These are phyloP conservation scores for Cladosporium sp. DNA, from an alignment of 2,329 filamentous ascomycete genomes.

Conservation along the genomic window DNA sequence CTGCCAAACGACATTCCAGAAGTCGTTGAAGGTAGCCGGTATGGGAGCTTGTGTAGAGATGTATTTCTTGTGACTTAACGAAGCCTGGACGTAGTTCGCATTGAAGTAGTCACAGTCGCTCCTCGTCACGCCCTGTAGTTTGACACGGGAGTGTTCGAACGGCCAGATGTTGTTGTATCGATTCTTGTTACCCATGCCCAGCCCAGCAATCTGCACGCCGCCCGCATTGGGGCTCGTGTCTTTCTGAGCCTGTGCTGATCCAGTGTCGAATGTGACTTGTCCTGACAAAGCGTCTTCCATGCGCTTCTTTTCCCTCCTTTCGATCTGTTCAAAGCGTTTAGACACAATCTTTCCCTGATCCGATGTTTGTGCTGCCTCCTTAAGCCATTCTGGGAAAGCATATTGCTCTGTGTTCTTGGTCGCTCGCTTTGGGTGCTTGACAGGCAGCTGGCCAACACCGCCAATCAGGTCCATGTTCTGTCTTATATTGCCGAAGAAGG, in stretches of 20 bases:
- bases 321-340: conserved; percentile 77
- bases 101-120: conserved; percentile 92
- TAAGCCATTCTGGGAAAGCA: conserved; percentile 71
- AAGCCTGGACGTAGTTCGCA: conserved; percentile 77
- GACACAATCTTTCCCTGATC: conserved; percentile 79
- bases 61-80: conserved; percentile 82
- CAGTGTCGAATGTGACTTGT: conserved; percentile 54
- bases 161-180: conserved; percentile 97
- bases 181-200: conserved; percentile 93
- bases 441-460: conserved; percentile 75
- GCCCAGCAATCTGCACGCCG: conserved; percentile 73
- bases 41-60: conserved; percentile 94
- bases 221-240: conserved; percentile 20
- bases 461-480: conserved; percentile 95
- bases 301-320: conserved; percentile 80
- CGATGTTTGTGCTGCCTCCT: conserved; percentile 58
- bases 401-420: conserved; percentile 44
- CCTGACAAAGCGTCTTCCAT: conserved; percentile 77
- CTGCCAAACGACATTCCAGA: conserved; percentile 97
- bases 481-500: conserved; percentile 93
- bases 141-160: conserved; percentile 89
- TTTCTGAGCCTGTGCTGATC: conserved; percentile 29
- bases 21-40: conserved; percentile 89
- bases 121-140: conserved; percentile 61
- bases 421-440: conserved; percentile 56